Base-by-base conservation (phyloP, 2,329 filamentous ascomycete species). In the Aspergillus thermomutatus region DNA sequence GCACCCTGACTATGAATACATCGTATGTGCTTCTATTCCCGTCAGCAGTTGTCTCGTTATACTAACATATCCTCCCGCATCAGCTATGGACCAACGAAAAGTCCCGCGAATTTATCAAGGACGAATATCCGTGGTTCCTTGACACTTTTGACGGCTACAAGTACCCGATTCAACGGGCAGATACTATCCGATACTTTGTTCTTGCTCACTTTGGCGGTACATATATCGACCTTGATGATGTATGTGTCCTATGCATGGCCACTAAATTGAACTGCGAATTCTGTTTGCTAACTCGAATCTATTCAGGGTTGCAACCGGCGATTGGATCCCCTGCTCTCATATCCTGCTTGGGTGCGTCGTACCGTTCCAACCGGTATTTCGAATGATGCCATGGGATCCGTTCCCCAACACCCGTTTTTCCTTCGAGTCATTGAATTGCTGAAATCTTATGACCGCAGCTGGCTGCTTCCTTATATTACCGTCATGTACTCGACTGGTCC, bases 401-500 rank as follows among this genome's bases (percentile, higher is more conserved):
- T 89, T 0, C 85, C 87, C 0, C 81, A 85, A 58, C 90, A 92
- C 65, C 88, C 88, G 0, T 90, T 90, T 77, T 91, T 91, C 78
- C 78, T 86, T 51, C 80, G 81, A 50, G 86, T 88, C 41, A 88
- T 91, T 64, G 82, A 88, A 60, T 80, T 82, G 11, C 77, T 92
- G n/a, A 81, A 84, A 56, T 79, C 80, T 54, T 90, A 90, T 72
- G 82, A 89, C 68, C 81, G 84, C 57, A 83, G 83, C 61, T 92
- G 89, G 88, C 68, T 85, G 41, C 71, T 87, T 59, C 83, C 86
- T 17, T 91, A 92, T 72, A 87, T 90, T 66, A 90, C 87, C 25
- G 87, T 92, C 65, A 92, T 92, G 90, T 87, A 88, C 49, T 86
- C 85, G 9, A 90, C 90, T 0, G 89, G 89, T 0, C 89, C 89